Evolutionary conservation across 352 stramenopile species (phyloP).

Genomic region (Albugo candida): DNA sequence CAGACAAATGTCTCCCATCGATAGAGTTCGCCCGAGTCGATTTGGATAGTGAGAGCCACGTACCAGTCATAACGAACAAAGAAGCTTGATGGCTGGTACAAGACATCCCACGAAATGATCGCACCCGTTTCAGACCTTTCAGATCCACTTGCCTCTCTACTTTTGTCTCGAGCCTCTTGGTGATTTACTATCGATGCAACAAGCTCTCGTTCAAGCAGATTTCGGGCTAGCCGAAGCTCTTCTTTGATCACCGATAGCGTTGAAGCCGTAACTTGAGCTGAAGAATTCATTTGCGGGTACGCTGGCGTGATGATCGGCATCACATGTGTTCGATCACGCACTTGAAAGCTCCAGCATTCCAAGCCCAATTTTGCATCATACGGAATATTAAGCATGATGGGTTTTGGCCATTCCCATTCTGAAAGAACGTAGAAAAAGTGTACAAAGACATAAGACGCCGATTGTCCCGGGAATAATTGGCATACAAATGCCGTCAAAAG

Average conservation of each 20-base stretch:
- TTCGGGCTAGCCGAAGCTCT: constrained; percentile 69
- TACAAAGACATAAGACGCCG: constrained; percentile 52
- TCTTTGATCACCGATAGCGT: constrained; percentile 87
- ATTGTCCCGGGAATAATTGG: constrained; percentile 65
- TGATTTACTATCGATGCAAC: neutral
- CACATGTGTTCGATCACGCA: constrained; percentile 83
- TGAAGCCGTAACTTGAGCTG: constrained; percentile 87
- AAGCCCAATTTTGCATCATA: constrained; percentile 63
- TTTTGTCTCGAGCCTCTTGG: constrained; percentile 8
- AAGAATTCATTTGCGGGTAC: constrained; percentile 96
- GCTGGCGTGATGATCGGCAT: constrained; percentile 98
- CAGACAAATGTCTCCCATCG: constrained; percentile 70
- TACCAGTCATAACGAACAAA: constrained; percentile 73
- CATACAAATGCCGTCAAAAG: constrained; percentile 93
- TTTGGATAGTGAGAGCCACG: constrained; percentile 46
- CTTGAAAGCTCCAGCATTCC: constrained; percentile 76
- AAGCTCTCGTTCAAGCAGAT: constrained; percentile 40
- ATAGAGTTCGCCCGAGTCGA: constrained; percentile 40
- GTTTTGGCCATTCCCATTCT: constrained; percentile 66
- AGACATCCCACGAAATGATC: constrained; percentile 29
- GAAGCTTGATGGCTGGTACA: constrained; percentile 65
- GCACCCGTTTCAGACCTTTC: constrained; percentile 1
- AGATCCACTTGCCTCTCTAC: constrained; percentile 1
- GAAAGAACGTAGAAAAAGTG: constrained; percentile 74
- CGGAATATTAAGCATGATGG: constrained; percentile 72